Evolutionary conservation across 768 basidiomycete species (phyloP).

Genomic region (Naganishia kalamii): DNA sequence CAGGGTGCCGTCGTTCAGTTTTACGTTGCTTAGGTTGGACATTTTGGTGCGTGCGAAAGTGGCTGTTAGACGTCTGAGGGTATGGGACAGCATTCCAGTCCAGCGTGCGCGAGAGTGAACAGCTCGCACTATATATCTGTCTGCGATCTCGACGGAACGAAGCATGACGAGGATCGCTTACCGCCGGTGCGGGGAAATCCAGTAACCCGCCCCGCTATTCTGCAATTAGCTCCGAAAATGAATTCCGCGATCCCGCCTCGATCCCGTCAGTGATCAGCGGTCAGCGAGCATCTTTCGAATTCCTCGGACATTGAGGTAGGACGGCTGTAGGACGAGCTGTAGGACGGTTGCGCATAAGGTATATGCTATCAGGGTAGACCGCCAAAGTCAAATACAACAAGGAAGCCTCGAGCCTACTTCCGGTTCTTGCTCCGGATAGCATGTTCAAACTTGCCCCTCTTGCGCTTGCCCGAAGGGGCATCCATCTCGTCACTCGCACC

Average conservation of each 20-base stretch:
- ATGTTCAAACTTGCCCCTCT: conserved; percentile 38
- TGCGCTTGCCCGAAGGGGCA: conserved; percentile 14
- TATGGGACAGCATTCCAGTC: not conserved
- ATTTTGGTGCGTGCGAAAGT: not conserved
- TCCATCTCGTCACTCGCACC: conserved; percentile 12
- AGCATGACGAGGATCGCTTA: too few species aligned
- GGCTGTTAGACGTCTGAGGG: not conserved
- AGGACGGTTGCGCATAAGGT: too few species aligned
- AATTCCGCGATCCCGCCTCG: too few species aligned
- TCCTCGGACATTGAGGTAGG: too few species aligned
- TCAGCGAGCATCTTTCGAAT: too few species aligned
- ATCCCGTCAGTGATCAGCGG: too few species aligned
- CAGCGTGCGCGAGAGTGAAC: not conserved
- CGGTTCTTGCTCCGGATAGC: conserved; percentile 25
- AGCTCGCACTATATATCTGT: not conserved
- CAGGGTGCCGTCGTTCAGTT: conserved; percentile 33
- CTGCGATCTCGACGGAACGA: too few species aligned
- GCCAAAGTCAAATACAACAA: too few species aligned
- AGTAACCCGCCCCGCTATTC: not conserved
- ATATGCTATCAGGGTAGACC: not conserved
- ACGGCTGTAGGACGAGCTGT: too few species aligned
- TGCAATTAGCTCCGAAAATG: too few species aligned
- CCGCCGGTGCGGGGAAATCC: too few species aligned
- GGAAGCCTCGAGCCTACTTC: conserved; percentile 3
- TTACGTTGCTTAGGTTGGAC: conserved; percentile 21